A percentile compares a stretch with the other conserved stretches of the same genome.
phyloP scores from a whole-genome alignment of 163 green algal genomes.

The Scenedesmus sp. region DNA sequence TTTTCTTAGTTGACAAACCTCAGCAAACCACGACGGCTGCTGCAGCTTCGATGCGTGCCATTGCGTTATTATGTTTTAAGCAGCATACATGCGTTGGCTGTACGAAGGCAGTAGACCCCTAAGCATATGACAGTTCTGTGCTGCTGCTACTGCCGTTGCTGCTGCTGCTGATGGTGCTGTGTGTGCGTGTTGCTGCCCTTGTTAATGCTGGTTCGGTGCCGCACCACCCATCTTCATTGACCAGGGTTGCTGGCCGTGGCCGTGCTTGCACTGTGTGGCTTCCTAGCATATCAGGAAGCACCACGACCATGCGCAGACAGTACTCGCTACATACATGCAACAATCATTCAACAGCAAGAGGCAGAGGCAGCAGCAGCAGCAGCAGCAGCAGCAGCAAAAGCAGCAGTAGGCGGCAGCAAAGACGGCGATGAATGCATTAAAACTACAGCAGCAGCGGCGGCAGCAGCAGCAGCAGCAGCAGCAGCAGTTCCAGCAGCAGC shows the following conservation, averaged over 20 bases:
- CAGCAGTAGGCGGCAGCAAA: neutral
- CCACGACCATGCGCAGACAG: neutral
- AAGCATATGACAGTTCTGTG: neutral
- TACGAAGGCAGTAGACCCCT: neutral
- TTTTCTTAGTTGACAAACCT: neutral
- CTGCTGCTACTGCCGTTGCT: neutral
- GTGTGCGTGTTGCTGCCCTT: neutral
- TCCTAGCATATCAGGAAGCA: neutral
- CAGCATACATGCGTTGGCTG: too few relatives aligned
- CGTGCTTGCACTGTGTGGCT: slow-evolving; percentile 5
- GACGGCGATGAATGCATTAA: neutral
- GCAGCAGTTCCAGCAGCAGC: neutral
- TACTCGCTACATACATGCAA: neutral
- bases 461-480: neutral
- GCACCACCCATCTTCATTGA: too few relatives aligned
- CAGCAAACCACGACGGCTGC: neutral
- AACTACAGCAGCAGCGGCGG: neutral
- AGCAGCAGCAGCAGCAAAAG: neutral
- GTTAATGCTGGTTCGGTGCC: neutral
- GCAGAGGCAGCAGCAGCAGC: too few relatives aligned
- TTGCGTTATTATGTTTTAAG: neutral
- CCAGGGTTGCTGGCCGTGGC: neutral
- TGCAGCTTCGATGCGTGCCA: neutral
- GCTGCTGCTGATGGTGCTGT: neutral
- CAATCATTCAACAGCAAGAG: neutral